A percentile compares a stretch with the other conserved stretches of the same genome.
Conservation (phyloP, 257 asterid species). For the Salvia splendens region DNA sequence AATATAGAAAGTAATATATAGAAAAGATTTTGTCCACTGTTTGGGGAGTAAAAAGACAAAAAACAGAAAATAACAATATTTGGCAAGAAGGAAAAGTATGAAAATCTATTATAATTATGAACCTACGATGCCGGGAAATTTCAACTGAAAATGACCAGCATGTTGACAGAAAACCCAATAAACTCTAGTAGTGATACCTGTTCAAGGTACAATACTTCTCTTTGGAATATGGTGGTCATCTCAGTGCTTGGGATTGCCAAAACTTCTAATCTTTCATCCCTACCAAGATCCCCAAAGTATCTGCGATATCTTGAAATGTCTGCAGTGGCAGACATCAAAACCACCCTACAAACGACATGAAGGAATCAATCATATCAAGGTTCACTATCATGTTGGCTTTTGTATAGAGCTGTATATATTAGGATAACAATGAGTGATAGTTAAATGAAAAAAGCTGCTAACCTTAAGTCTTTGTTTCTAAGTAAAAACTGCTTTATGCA, state of each 20-base stretch:
- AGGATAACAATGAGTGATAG: background rate
- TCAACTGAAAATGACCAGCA: constrained; percentile 15
- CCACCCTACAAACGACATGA: constrained; percentile 68
- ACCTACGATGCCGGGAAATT: background rate
- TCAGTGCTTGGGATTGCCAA: constrained; percentile 75
- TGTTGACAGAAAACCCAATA: constrained; percentile 22
- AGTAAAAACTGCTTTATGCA: constrained; percentile 90
- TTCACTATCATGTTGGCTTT: background rate
- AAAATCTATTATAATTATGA: background rate
- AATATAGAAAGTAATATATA: background rate
- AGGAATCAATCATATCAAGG: constrained; percentile 22
- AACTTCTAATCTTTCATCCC: constrained; percentile 89
- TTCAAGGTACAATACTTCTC: constrained; percentile 71
- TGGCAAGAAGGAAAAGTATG: constrained; percentile 7
- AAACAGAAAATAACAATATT: background rate
- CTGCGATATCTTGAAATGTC: constrained; percentile 84
- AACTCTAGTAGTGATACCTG: constrained; percentile 56
- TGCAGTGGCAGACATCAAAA: constrained; percentile 98
- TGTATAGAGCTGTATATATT: constrained; percentile 1
- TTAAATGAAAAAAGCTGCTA: constrained; percentile 27
- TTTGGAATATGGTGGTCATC: constrained; percentile 59
- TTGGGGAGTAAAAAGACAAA: constrained; percentile 10
- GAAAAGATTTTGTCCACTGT: constrained; percentile 1
- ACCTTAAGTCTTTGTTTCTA: constrained; percentile 68
- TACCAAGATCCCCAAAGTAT: constrained; percentile 85